Conservation (phyloP, 106 monocot species). For the Acanthochlamys bracteata region DNA sequence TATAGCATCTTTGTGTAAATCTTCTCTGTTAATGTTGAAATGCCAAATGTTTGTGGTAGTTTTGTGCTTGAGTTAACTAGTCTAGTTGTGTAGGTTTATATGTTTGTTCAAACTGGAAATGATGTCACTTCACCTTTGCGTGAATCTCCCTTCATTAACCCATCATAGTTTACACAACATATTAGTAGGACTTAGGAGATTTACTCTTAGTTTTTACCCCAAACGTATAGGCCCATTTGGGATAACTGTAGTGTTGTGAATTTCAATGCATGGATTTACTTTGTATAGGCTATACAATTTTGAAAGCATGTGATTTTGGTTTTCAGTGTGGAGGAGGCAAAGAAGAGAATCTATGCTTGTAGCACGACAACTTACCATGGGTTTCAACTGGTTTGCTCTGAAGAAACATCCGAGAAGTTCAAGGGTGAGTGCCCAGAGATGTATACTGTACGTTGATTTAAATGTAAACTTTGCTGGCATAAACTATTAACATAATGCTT, state of each 20-base stretch:
- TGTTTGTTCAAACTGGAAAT: too few relatives aligned
- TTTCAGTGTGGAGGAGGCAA: conserved; percentile 84
- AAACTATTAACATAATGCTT: conserved; percentile 1
- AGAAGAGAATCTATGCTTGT: conserved; percentile 92
- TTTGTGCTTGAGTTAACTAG: too few relatives aligned
- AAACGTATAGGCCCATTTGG: too few relatives aligned
- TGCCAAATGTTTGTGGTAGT: too few relatives aligned
- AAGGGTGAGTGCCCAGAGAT: conserved; percentile 24
- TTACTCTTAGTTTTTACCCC: too few relatives aligned
- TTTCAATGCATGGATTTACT: background rate
- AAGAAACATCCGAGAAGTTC: conserved; percentile 89
- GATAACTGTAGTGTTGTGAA: background rate
- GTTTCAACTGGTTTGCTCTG: conserved; percentile 72
- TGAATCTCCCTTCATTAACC: too few relatives aligned
- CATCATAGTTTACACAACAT: too few relatives aligned
- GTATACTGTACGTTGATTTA: background rate
- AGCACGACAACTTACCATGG: conserved; percentile 91
- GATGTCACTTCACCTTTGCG: too few relatives aligned
- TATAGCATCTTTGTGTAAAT: too few relatives aligned
- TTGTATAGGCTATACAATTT: background rate
- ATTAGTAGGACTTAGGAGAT: too few relatives aligned
- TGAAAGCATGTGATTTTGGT: background rate
- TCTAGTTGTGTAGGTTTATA: too few relatives aligned
- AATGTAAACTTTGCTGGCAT: background rate
- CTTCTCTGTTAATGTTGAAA: too few relatives aligned